Conservation (phyloP, 306 rosid genomes). For the Chamaecrista fasciculata region DNA sequence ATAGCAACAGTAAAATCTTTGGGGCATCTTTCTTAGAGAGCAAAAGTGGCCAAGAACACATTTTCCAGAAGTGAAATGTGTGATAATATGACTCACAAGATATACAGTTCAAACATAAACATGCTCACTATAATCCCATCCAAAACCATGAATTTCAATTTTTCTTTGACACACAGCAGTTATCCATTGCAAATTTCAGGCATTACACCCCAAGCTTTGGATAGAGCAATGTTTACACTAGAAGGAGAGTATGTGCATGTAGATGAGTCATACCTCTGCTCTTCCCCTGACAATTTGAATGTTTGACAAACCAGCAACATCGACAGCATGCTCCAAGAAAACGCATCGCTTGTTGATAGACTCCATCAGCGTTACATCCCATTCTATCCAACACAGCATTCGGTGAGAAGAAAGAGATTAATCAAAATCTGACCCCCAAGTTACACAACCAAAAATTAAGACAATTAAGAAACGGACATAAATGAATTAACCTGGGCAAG, state of each 20-base stretch:
- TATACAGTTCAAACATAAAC: not conserved
- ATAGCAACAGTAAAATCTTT: not conserved
- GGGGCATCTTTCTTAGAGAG: not conserved
- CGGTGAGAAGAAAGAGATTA: not conserved
- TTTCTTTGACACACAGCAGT: not conserved
- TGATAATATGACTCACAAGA: no score
- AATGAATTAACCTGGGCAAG: constrained; percentile 67
- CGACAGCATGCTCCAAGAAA: constrained; percentile 74
- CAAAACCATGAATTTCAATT: not conserved
- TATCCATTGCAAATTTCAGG: not conserved
- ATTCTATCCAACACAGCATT: constrained; percentile 46
- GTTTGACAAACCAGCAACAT: constrained; percentile 60
- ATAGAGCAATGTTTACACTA: not conserved
- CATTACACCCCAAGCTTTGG: not conserved
- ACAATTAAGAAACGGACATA: not conserved
- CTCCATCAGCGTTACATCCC: constrained; percentile 82
- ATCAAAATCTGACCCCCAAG: not conserved
- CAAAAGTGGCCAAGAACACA: not conserved
- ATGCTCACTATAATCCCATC: not conserved
- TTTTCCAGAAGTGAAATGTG: not conserved
- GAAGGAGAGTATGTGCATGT: not conserved
- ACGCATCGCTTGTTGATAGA: constrained; percentile 84
- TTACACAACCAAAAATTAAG: not conserved
- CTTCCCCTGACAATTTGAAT: constrained; percentile 83
- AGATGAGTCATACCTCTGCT: constrained; percentile 64